phyloP scores from a whole-genome alignment of 805 yeast genomes.

The Torulaspora gathmanii region DNA sequence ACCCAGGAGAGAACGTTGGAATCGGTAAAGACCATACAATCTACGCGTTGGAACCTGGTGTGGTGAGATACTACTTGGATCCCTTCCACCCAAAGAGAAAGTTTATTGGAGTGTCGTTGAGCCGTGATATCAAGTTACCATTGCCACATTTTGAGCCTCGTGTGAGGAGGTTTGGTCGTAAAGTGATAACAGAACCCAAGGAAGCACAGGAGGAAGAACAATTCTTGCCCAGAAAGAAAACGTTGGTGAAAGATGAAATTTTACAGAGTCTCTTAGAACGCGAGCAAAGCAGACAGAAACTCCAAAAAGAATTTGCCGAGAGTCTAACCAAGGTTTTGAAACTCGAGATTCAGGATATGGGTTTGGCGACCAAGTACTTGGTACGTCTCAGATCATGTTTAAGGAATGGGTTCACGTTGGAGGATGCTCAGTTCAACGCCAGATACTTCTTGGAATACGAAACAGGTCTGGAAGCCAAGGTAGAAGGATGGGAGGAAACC shows the following conservation, averaged over 20 bases:
- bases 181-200: constrained; percentile 41
- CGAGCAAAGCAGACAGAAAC: constrained; percentile 36
- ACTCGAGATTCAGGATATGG: constrained; percentile 27
- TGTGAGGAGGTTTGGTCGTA: constrained; percentile 77
- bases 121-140: constrained; percentile 62
- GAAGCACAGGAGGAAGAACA: constrained; percentile 56
- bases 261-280: constrained; percentile 40
- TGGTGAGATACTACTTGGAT: constrained; percentile 82
- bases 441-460: constrained; percentile 48
- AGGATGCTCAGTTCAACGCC: constrained; percentile 57
- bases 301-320: constrained; percentile 32
- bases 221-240: constrained; percentile 64
- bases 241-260: constrained; percentile 50
- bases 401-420: constrained; percentile 52
- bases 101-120: constrained; percentile 82
- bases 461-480: constrained; percentile 39
- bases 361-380: constrained; percentile 49
- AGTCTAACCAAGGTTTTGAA: constrained; percentile 21
- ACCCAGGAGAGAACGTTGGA: constrained; percentile 86
- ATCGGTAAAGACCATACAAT: constrained; percentile 94
- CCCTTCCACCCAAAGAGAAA: constrained; percentile 94
- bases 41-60: constrained; percentile 88
- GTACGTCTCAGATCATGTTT: constrained; percentile 49
- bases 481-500: constrained; percentile 36
- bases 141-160: constrained; percentile 89